These are phyloP conservation scores for Forsythia suspensa DNA, from an alignment of 257 asterid genomes.

Conservation along the genomic window DNA sequence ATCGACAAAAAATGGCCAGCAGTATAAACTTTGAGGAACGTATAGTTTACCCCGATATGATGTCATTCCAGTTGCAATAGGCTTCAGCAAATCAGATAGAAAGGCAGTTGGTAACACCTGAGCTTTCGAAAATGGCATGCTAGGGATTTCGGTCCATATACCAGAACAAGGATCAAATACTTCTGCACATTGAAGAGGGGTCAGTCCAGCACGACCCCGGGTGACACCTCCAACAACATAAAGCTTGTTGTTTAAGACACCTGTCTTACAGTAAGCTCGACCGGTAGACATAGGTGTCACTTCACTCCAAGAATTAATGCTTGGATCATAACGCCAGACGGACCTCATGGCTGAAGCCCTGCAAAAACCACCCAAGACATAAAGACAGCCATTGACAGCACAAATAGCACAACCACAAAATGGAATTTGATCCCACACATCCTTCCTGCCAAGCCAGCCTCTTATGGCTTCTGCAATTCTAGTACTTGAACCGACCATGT, in stretches of 20 bases:
- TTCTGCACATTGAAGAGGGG: conserved; percentile 91
- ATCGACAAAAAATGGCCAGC: conserved; percentile 94
- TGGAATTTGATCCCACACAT: conserved; percentile 62
- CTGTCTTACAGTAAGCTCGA: conserved; percentile 86
- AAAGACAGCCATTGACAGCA: conserved; percentile 75
- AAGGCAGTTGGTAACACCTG: conserved; percentile 89
- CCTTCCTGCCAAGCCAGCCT: conserved; percentile 71
- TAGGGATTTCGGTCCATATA: conserved; percentile 75
- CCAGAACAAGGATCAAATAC: conserved; percentile 76
- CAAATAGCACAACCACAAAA: conserved; percentile 90
- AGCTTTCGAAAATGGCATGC: conserved; percentile 91
- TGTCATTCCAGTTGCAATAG: conserved; percentile 93
- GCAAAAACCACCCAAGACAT: conserved; percentile 78
- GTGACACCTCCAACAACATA: conserved; percentile 93
- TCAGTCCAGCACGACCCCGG: conserved; percentile 69
- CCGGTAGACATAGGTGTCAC: conserved; percentile 65
- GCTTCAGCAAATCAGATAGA: conserved; percentile 88
- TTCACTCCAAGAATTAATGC: conserved; percentile 68
- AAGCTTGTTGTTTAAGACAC: conserved; percentile 69
- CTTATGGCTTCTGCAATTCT: conserved; percentile 59
- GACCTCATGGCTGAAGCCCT: conserved; percentile 58
- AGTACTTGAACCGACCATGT: conserved; percentile 50
- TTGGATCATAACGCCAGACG: conserved; percentile 77
- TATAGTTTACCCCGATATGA: conserved; percentile 76
- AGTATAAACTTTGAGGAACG: conserved; percentile 88